A percentile compares a stretch with the other conserved stretches of the same genome.
Evolutionary conservation across 352 stramenopile species (phyloP).

Genomic region (Phytophthora sp.): DNA sequence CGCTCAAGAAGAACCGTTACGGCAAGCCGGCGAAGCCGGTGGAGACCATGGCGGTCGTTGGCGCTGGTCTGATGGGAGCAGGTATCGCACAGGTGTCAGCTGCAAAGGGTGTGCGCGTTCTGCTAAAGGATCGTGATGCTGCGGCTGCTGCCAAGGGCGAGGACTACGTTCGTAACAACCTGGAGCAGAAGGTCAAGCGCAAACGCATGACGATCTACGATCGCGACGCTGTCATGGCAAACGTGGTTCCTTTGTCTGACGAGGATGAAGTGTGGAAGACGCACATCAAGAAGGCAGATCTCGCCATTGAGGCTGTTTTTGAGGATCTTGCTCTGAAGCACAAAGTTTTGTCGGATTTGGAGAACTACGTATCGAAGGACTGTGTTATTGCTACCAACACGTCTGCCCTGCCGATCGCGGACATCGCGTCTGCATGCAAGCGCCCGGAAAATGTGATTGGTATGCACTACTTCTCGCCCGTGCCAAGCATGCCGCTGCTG

Average conservation of each 20-base stretch:
- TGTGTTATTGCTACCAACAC: conserved; percentile 99
- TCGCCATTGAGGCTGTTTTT: conserved; percentile 99
- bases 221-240: conserved; percentile 90
- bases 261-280: conserved; percentile 91
- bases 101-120: conserved; percentile 94
- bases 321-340: conserved; percentile 98
- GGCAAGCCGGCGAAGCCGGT: conserved; percentile 86
- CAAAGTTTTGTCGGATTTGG: conserved; percentile 94
- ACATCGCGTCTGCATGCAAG: conserved; percentile 91
- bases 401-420: conserved; percentile 95
- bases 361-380: conserved; percentile 92
- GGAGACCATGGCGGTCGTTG: conserved; percentile 96
- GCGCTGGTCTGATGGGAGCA: conserved; percentile 98
- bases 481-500: conserved; percentile 97
- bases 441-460: conserved; percentile 94
- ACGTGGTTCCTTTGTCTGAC: conserved; percentile 94
- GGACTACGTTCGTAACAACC: conserved; percentile 95
- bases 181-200: conserved; percentile 95
- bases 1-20: conserved; percentile 98
- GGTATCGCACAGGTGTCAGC: conserved; percentile 97
- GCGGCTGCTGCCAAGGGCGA: conserved; percentile 82
- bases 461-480: conserved; percentile 99
- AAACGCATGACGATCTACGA: conserved; percentile 94
- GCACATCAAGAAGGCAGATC: conserved; percentile 94
- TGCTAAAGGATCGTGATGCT: conserved; percentile 97